phyloP scores from a whole-genome alignment of 2,329 filamentous ascomycete species.

The Lomentospora prolificans region DNA sequence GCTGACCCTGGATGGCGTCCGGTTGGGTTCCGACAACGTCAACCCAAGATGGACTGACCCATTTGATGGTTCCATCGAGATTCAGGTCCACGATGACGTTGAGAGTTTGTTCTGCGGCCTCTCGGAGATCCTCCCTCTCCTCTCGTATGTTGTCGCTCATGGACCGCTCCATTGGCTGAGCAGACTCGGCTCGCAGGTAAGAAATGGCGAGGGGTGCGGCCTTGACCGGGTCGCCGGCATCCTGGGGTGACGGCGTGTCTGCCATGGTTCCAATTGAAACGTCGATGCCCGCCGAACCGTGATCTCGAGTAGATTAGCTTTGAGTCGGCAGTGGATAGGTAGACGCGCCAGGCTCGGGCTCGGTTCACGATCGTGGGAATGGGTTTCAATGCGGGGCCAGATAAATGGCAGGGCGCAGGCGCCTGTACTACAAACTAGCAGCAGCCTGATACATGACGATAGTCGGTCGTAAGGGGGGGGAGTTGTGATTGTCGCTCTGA shows the following conservation, averaged over 20 bases:
- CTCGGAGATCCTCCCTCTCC: constrained; percentile 85
- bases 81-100: constrained; percentile 95
- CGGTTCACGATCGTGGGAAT: constrained; percentile 4
- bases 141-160: constrained; percentile 85
- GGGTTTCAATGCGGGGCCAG: constrained; percentile 9
- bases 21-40: constrained; percentile 79
- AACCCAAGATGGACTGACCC: constrained; percentile 93
- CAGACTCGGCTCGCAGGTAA: constrained; percentile 39
- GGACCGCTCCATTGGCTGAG: constrained; percentile 49
- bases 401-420: constrained; percentile 29
- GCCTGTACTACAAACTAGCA: constrained; percentile 37
- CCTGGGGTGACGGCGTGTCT: constrained; percentile 11
- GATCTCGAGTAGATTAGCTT: constrained; percentile 10
- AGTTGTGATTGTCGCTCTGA: constrained; percentile 1
- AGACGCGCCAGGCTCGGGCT: not conserved
- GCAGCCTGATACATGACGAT: constrained; percentile 35
- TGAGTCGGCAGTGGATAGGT: not conserved
- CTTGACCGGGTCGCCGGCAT: constrained; percentile 11
- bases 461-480: constrained; percentile 8
- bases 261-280: constrained; percentile 1
- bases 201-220: constrained; percentile 41
- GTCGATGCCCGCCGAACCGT: constrained; percentile 8
- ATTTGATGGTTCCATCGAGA: constrained; percentile 81
- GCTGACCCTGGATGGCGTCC: constrained; percentile 62
- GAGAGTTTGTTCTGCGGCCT: constrained; percentile 90